Base-by-base conservation (phyloP, 352 stramenopile genomes). In the Pythium plurisporium region DNA sequence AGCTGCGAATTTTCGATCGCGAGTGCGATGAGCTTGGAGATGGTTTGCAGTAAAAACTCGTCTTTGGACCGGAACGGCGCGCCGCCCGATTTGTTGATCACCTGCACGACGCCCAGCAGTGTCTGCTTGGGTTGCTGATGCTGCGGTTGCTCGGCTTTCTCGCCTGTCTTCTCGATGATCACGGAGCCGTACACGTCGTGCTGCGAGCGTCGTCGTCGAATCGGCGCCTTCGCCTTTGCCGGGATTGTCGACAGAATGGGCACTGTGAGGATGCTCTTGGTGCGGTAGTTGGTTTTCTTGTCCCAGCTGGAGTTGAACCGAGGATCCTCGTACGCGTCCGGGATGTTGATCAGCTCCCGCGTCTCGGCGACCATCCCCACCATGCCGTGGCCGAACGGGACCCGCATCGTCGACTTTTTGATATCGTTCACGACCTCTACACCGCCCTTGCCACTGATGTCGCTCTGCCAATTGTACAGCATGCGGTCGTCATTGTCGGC, bases 1-100 rank as follows among this genome's bases (percentile, higher is more conserved):
- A 89, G 54, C 47, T 89, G 80, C 20, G 77, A 89, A 63, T 91
- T 89, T 29, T 91, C 79, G 22, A 91, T 91, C 4, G 81, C 81
- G 20, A 91, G 59, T 12, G 79, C 82, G 29, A 91, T 89, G 30
- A 91, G 64, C 44, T 91, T 89, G 1, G 82, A 78, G 42, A 91
- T 87, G 1, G 79, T 87, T 34, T 80, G 66, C 23, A 91, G 60
- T 36, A 89, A 64, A 25, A 89, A 89, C 58, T 89, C 82, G 57
- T 91, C 82, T 46, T 89, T 89, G n/a, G 77, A 62, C 17, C 77
- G 80, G 63, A 91, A 91, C 22, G 79, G 76, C 12, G 82, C 79
- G 9, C 79, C 82, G 19, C 82, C 79, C 0, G 82, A 86, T 34
- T 91, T 91, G 64, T 89, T 91, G 56, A 89, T 91, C 10, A 91